Conservation (phyloP, 192 early-diverging fungal species). For the Coemansia nantahalensis region DNA sequence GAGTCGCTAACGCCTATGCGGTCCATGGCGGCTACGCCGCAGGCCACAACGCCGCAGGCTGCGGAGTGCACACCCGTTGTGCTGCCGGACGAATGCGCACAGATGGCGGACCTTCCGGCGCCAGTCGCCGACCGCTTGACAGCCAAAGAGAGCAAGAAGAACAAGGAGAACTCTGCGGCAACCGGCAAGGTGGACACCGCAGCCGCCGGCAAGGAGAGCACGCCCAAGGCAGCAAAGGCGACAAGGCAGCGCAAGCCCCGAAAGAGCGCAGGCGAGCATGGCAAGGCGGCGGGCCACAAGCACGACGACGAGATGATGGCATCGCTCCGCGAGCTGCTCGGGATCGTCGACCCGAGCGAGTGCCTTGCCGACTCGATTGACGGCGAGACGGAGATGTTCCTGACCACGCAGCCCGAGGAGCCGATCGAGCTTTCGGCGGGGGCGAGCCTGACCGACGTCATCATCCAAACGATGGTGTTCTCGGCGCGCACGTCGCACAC, state of each 20-base stretch:
- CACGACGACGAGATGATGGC: slow-evolving; percentile 48
- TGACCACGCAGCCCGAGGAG: slow-evolving; percentile 23
- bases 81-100: too few relatives aligned
- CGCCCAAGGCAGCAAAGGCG: slow-evolving; percentile 4
- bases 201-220: background rate
- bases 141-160: slow-evolving; percentile 6
- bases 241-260: slow-evolving; percentile 3
- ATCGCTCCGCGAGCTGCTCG: slow-evolving; percentile 46
- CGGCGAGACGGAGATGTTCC: slow-evolving; percentile 48
- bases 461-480: slow-evolving; percentile 54
- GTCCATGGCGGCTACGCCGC: background rate
- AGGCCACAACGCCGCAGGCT: background rate
- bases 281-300: slow-evolving; percentile 1
- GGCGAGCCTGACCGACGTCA: slow-evolving; percentile 27
- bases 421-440: slow-evolving; percentile 14
- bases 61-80: background rate
- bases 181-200: too few relatives aligned
- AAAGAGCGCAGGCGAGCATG: background rate
- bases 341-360: slow-evolving; percentile 51
- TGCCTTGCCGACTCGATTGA: slow-evolving; percentile 48
- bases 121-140: too few relatives aligned
- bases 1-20: slow-evolving; percentile 3
- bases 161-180: background rate
- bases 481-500: slow-evolving; percentile 55
- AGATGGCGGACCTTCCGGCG: too few relatives aligned